Evolutionary conservation across 345 rosid genomes (phyloP).

Genomic region (Ceriops zippeliana): DNA sequence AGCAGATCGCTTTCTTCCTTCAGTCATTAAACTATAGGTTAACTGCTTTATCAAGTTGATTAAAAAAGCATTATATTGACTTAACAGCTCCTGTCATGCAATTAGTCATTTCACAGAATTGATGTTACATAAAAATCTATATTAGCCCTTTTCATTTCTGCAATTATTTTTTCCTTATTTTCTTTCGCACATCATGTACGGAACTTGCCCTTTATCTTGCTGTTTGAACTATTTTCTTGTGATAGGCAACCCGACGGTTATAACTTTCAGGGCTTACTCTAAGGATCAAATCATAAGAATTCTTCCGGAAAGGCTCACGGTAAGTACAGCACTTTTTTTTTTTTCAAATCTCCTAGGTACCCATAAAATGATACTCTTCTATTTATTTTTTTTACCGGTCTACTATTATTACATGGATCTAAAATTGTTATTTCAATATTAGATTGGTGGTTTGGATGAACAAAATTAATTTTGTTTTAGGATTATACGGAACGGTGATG

Average conservation of each 20-base stretch:
- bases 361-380: background rate
- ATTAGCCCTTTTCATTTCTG: background rate
- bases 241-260: slow-evolving; percentile 73
- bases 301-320: slow-evolving; percentile 78
- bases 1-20: slow-evolving; percentile 90
- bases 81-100: too few species aligned
- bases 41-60: background rate
- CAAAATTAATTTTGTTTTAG: too few species aligned
- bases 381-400: too few species aligned
- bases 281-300: slow-evolving; percentile 74
- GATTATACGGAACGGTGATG: too few species aligned
- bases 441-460: too few species aligned
- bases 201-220: slow-evolving; percentile 6
- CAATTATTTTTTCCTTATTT: background rate
- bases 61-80: too few species aligned
- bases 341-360: background rate
- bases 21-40: slow-evolving; percentile 72
- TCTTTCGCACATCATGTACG: background rate
- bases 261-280: slow-evolving; percentile 77
- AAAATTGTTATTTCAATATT: too few species aligned
- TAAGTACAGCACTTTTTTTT: slow-evolving; percentile 24
- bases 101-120: too few species aligned
- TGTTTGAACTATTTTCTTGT: slow-evolving; percentile 7
- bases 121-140: too few species aligned
- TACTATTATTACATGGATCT: too few species aligned